Evolutionary conservation across 2,329 filamentous ascomycete species (phyloP), one percentile per base, ranked within the genome.

Genomic region (Grosmannia clavigera): DNA sequence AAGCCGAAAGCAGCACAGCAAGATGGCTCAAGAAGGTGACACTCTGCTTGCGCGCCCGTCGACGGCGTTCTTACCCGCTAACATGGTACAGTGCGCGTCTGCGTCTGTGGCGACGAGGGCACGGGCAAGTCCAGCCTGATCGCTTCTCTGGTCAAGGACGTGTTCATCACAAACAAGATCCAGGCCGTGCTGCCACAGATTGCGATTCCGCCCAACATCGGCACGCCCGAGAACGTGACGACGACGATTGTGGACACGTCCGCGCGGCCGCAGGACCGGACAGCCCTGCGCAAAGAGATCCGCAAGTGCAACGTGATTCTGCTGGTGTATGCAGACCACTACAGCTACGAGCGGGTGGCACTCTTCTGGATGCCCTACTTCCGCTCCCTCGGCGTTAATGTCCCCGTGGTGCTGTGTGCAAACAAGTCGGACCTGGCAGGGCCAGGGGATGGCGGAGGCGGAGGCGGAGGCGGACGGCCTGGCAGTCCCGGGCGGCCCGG

Each of bases 351-450:
- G 71, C 81, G 94, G 46, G 92, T 99, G 3, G 94, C 92, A 3
- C 79, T 99, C 54, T 99, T 97, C 73, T 99, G 94, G 94, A 88
- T 99, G 82, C 94, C 94, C 12, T 95, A 96, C 73, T 97, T 99
- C 70, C 88, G 94, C 63, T 96, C 92, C 4, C 82, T 99, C 48
- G 94, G 94, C n/a, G 94, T 99, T 70, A 99, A 99, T 70, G 91
- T 99, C 27, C 94, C 94, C 0, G 94, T 99, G 12, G 92, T 99
- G 53, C 77, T 99, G 60, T 97, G 94, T 69, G 91, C 94, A 69
- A 97, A 97, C 78, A 99, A 99, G 73, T 90, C 90, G n/a, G 94
- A 99, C 68, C 78, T 96, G 59, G 83, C 84, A 3, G 35, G 33
- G 50, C 54, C 46, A 35, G 31, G 55, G 3, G 55, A 9, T 7